Conservation (phyloP, 2,329 filamentous ascomycete genomes). For the Monosporascus sp. region DNA sequence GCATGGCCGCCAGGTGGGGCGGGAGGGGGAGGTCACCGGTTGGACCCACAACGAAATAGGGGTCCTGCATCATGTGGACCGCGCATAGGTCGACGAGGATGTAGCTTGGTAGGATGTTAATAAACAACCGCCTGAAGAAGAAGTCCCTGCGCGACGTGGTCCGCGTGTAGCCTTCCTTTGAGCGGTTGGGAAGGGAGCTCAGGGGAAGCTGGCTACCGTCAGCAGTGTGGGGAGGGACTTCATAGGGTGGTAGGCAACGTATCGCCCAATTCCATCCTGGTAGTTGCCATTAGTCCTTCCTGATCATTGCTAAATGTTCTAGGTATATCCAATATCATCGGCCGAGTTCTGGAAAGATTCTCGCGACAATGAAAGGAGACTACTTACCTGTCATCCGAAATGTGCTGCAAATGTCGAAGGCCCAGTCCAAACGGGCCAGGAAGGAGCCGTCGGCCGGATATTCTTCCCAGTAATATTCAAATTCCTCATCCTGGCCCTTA, state of each 20-base stretch:
- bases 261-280: slow-evolving; percentile 56
- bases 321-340: background rate
- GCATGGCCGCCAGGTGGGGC: slow-evolving; percentile 36
- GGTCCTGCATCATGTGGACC: slow-evolving; percentile 66
- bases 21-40: slow-evolving; percentile 37
- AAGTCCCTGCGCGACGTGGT: slow-evolving; percentile 39
- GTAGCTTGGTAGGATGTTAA: slow-evolving; percentile 50
- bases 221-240: slow-evolving; percentile 32
- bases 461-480: slow-evolving; percentile 55
- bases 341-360: too few relatives aligned
- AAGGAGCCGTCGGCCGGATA: slow-evolving; percentile 49
- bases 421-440: slow-evolving; percentile 48
- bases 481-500: slow-evolving; percentile 20
- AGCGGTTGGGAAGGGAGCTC: slow-evolving; percentile 34
- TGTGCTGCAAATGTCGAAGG: slow-evolving; percentile 47
- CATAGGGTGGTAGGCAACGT: slow-evolving; percentile 36
- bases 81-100: slow-evolving; percentile 66
- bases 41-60: slow-evolving; percentile 63
- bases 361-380: background rate
- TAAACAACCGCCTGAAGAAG: slow-evolving; percentile 37
- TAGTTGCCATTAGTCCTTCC: background rate
- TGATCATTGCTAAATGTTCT: background rate
- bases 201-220: slow-evolving; percentile 32
- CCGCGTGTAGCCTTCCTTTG: slow-evolving; percentile 41
- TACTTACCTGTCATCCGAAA: slow-evolving; percentile 49